phyloP scores from a whole-genome alignment of 2,329 filamentous ascomycete genomes.

The Trichoderma cornu-damae region DNA sequence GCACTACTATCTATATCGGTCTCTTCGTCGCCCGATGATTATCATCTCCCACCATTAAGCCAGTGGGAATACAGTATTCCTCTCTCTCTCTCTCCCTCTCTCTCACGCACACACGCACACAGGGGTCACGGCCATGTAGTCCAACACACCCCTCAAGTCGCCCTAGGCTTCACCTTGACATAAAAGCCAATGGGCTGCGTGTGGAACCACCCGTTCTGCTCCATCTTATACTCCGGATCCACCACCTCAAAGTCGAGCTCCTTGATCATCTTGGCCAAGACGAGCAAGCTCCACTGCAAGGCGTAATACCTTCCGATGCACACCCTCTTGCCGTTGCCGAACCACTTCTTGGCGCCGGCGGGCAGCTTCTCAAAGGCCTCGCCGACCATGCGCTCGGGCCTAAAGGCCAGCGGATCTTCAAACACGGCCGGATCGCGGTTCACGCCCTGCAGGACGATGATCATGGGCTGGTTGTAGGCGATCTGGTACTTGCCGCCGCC shows the following conservation, averaged over 20 bases:
- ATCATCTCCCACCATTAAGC: not conserved
- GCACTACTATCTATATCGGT: no score
- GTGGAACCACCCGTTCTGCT: slow-evolving; percentile 50
- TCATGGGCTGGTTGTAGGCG: slow-evolving; percentile 45
- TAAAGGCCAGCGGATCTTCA: slow-evolving; percentile 42
- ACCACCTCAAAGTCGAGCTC: slow-evolving; percentile 44
- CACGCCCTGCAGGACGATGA: slow-evolving; percentile 46
- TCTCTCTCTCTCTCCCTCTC: no score
- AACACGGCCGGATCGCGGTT: slow-evolving; percentile 47
- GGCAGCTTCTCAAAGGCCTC: slow-evolving; percentile 41
- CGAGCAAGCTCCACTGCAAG: slow-evolving; percentile 41
- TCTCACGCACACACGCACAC: no score
- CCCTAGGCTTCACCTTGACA: slow-evolving; percentile 40
- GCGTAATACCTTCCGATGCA: slow-evolving; percentile 50
- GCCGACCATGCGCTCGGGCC: slow-evolving; percentile 47
- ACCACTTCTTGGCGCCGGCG: slow-evolving; percentile 44
- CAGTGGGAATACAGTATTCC: not conserved
- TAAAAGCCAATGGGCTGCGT: slow-evolving; percentile 44
- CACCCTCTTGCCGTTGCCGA: slow-evolving; percentile 48
- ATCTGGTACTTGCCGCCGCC: slow-evolving; percentile 46
- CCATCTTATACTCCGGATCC: slow-evolving; percentile 37
- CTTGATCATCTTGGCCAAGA: slow-evolving; percentile 40
- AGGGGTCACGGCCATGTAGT: not conserved
- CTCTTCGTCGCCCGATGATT: no score
- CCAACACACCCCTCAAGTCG: not conserved